These are phyloP conservation scores for Ophiosphaerella narmari DNA, from an alignment of 2,329 filamentous ascomycete species.

Conservation along the genomic window DNA sequence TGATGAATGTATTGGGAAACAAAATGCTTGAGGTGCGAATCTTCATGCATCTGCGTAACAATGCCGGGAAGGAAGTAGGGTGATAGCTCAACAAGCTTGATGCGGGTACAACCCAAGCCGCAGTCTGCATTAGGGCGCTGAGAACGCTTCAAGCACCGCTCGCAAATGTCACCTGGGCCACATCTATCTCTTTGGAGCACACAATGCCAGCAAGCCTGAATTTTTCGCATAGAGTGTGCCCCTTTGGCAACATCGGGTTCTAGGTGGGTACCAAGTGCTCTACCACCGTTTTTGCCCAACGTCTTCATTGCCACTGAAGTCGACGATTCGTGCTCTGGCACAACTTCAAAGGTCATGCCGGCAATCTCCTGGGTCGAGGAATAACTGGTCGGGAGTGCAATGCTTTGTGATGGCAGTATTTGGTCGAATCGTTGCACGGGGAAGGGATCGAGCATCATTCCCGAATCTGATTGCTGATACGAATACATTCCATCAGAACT, in stretches of 20 bases:
- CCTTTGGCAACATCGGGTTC: slow-evolving; percentile 45
- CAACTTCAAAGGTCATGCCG: slow-evolving; percentile 26
- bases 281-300: slow-evolving; percentile 40
- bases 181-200: slow-evolving; percentile 55
- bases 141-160: slow-evolving; percentile 47
- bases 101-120: slow-evolving; percentile 52
- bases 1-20: slow-evolving; percentile 44
- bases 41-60: slow-evolving; percentile 49
- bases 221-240: slow-evolving; percentile 52
- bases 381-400: slow-evolving; percentile 7
- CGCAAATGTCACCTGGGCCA: slow-evolving; percentile 45
- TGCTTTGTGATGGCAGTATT: slow-evolving; percentile 6
- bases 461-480: slow-evolving; percentile 32
- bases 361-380: slow-evolving; percentile 13
- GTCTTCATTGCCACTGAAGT: slow-evolving; percentile 24
- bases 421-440: slow-evolving; percentile 14
- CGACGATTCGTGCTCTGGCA: slow-evolving; percentile 33
- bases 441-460: slow-evolving; percentile 24
- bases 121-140: slow-evolving; percentile 46
- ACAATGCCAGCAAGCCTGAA: slow-evolving; percentile 55
- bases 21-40: slow-evolving; percentile 48
- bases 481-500: slow-evolving; percentile 36
- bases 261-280: slow-evolving; percentile 46
- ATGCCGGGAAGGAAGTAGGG: slow-evolving; percentile 51
- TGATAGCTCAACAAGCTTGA: slow-evolving; percentile 52